Conservation (phyloP, 202 grass and related monocot species). For the Musa balbisiana region DNA sequence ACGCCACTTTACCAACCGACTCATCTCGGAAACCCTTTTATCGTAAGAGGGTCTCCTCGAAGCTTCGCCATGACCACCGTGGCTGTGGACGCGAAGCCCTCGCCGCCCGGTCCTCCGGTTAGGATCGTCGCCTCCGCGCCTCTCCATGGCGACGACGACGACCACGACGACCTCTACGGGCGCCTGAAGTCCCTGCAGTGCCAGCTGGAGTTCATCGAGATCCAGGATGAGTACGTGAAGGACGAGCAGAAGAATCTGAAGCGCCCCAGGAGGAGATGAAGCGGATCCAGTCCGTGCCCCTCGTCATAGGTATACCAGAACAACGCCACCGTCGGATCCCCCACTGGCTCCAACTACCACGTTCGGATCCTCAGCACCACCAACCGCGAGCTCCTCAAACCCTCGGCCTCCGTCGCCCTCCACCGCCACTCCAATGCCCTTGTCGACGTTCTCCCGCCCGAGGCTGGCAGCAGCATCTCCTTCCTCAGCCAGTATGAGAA, state of each 20-base stretch:
- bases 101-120: neutral
- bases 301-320: constrained; percentile 5
- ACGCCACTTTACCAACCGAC: no score
- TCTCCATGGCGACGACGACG: neutral
- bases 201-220: constrained; percentile 6
- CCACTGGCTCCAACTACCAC: constrained; percentile 3
- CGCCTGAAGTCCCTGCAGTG: constrained; percentile 10
- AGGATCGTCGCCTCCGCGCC: neutral
- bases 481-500: constrained; percentile 9
- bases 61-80: neutral
- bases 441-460: constrained; percentile 3
- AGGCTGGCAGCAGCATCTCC: constrained; percentile 5
- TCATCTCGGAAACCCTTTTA: neutral
- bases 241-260: constrained; percentile 6
- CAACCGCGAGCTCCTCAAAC: constrained; percentile 8
- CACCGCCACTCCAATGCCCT: constrained; percentile 6
- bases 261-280: constrained; percentile 11
- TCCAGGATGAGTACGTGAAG: constrained; percentile 11
- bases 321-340: constrained; percentile 6
- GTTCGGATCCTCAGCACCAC: constrained; percentile 4
- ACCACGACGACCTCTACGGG: neutral
- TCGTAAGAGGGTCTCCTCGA: neutral
- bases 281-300: constrained; percentile 5
- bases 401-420: neutral
- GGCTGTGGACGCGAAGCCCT: neutral